These are phyloP conservation scores for Fusarium sublunatum DNA, from an alignment of 2,329 filamentous ascomycete species.

Conservation along the genomic window DNA sequence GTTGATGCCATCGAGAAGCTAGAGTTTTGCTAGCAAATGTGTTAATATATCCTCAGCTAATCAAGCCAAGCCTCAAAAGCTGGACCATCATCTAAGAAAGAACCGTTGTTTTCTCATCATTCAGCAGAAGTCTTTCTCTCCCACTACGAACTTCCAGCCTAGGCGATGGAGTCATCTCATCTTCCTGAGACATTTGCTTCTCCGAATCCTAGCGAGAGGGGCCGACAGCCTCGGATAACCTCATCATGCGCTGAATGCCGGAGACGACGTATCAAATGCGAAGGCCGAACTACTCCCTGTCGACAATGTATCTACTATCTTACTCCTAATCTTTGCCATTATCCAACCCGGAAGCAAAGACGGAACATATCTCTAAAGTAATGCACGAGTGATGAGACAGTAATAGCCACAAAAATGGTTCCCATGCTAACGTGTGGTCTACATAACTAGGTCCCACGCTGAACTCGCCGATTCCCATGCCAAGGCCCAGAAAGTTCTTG, in stretches of 20 bases:
- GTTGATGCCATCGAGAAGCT: too few relatives aligned
- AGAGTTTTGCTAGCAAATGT: too few relatives aligned
- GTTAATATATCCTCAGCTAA: too few relatives aligned
- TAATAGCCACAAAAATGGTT: background rate
- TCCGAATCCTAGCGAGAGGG: background rate
- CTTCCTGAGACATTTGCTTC: background rate
- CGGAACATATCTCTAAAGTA: constrained; percentile 15
- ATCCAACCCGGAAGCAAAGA: constrained; percentile 12
- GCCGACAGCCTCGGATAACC: background rate
- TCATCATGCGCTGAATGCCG: constrained; percentile 25
- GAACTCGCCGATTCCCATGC: constrained; percentile 1
- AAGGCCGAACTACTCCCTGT: constrained; percentile 10
- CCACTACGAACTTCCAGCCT: background rate
- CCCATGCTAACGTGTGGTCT: background rate
- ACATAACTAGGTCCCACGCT: background rate
- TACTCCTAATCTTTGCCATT: constrained; percentile 19
- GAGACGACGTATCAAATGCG: constrained; percentile 20
- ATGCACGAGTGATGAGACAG: background rate
- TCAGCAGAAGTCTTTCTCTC: background rate
- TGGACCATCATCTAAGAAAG: background rate
- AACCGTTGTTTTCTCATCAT: background rate
- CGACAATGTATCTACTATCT: constrained; percentile 23
- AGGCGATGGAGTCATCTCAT: background rate
- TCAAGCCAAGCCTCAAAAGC: background rate
- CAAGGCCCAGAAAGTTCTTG: constrained; percentile 1